Evolutionary conservation across 768 basidiomycete genomes (phyloP), one percentile per base, ranked within the genome.

Genomic region (Kwoniella sp.): DNA sequence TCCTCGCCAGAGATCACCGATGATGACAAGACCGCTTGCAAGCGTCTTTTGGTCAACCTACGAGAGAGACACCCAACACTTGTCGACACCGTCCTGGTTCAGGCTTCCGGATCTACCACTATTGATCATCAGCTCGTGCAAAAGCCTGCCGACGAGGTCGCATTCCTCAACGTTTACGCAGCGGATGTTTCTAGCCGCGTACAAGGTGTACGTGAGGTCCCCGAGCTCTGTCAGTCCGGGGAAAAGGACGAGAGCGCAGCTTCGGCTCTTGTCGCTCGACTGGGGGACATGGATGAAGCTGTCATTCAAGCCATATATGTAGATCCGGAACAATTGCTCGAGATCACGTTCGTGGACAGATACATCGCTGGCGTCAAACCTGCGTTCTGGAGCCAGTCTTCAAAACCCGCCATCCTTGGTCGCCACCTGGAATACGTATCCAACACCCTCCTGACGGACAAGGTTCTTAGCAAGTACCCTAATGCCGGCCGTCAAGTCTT

Each of bases 271-370:
- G 69, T 85, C 26, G 80, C 83, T 12, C 83, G 88, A 1, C 74
- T 88, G 3, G 79, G 83, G 43, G 90, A 93, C 60, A 77, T 79
- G 6, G 79, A 83, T 25, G 53, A 75, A 1, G 63, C 74, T 2
- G 85, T 95, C 23, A 71, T 91, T 11, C 78, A 84, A 38, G 80
- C 79, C 0, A 76, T 95, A 8, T 92, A 91, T 72, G 76, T 76
- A 1, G 73, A 78, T 1, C 77, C 83, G 0, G 67, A 75, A 5
- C 37, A 72, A 2, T 71, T 86, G 37, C 72, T 81, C 3, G 78
- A 81, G 1, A 42, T 62, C 17, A 17, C 75, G 22, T 22, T 44
- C 7, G 46, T 50, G 1, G 53, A 53, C 1, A 60, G 64, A 19
- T 50, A 71, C 44, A 44, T 75, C 36, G 46, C 47, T 10, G 56